These are phyloP conservation scores for Antitrichia curtipendula DNA, from an alignment of 225 moss, liverwort and hornwort species.

Conservation along the genomic window DNA sequence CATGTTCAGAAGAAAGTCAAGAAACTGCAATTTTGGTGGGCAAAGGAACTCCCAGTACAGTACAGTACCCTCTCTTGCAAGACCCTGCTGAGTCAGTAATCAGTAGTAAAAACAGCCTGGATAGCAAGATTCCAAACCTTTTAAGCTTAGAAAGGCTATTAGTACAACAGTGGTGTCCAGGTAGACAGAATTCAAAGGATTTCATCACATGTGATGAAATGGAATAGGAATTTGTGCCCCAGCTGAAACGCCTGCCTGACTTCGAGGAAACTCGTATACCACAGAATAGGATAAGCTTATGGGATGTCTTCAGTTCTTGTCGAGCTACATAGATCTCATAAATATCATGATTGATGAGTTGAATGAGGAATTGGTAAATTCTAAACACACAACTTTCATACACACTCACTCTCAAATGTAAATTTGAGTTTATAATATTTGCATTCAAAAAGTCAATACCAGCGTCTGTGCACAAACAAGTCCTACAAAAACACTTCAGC, in stretches of 20 bases:
- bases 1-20: background rate
- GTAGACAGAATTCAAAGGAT: background rate
- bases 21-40: background rate
- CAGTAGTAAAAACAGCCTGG: background rate
- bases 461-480: background rate
- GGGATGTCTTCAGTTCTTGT: background rate
- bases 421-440: background rate
- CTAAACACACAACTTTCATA: background rate
- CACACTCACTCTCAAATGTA: background rate
- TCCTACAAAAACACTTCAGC: background rate
- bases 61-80: background rate
- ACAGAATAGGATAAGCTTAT: background rate
- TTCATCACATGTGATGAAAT: background rate
- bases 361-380: background rate
- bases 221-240: background rate
- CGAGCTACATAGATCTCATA: background rate
- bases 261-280: background rate
- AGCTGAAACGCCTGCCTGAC: background rate
- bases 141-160: background rate
- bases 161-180: background rate
- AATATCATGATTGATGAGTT: background rate
- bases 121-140: background rate
- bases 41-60: background rate
- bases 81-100: background rate
- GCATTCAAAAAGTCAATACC: background rate